Evolutionary conservation across 306 rosid genomes (phyloP), one percentile per base, ranked within the genome.

Genomic region (Dryas alaskensis): DNA sequence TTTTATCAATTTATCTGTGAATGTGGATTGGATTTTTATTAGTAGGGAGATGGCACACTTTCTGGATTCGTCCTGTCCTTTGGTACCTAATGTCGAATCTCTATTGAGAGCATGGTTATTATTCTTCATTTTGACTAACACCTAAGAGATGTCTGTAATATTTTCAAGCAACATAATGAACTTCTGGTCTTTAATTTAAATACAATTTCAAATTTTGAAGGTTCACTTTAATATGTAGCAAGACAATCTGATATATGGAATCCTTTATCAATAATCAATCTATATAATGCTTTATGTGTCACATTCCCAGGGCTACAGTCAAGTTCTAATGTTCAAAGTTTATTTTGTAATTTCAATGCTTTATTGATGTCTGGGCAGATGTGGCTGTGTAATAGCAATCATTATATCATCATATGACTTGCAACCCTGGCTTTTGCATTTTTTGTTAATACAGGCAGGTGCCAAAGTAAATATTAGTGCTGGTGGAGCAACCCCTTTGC

Each of bases 401-500:
- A 53, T 70, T 0, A 10, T 27, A 31, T 45, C 19, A 25, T 61
- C 4, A 43, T 61, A 42, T 72, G 40, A 22, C 70, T 52, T 8
- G 17, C 60, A 40, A 27, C 42, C 62, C 45, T 79, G 25, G 60
- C 48, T 46, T 81, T 75, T 82, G 76, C 47, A 54, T 84, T 10
- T 45, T 78, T 60, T 79, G 68, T 63, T 52, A 50, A 22, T 79
- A 59, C 82, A 94, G 98, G 96, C 98, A 40, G 99, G 98, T 77
- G 93, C 88, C 58, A 82, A 88, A 73, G 96, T 84, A 74, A 90
- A 95, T 88, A 50, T 95, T 55, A 83, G 81, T 78, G 97, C 92
- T 67, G 93, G 99, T 80, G 99, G 99, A 83, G 98, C 96, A 52
- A 88, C 98, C 61, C 96, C 99, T 68, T 84, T 92, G 81, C 99